These are phyloP conservation scores for Entelexis paramagnoliae DNA, from an alignment of 1,139 yeast species.

Conservation along the genomic window DNA sequence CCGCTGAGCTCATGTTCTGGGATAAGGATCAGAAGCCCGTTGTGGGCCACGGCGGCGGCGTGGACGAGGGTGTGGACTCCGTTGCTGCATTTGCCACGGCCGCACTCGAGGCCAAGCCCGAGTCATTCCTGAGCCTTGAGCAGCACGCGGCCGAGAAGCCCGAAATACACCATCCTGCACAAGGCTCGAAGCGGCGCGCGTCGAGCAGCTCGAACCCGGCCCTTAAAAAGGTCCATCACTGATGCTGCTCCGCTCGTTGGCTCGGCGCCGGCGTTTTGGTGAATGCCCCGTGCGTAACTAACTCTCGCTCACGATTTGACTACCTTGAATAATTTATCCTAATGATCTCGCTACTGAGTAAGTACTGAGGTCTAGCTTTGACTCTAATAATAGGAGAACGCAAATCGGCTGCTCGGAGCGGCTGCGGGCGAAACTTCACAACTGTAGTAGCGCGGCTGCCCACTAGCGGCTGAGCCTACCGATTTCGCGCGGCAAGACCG, in stretches of 20 bases:
- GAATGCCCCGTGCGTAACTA: too few relatives aligned
- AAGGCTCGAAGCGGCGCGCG: neutral
- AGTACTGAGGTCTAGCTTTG: too few relatives aligned
- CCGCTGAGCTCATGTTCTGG: conserved; percentile 1
- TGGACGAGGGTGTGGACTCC: neutral
- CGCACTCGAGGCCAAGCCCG: conserved; percentile 1
- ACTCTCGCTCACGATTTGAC: neutral
- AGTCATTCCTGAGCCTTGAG: neutral
- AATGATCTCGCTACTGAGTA: neutral
- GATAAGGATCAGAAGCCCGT: conserved; percentile 3
- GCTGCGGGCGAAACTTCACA: too few relatives aligned
- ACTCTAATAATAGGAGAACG: too few relatives aligned
- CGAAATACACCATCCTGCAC: neutral
- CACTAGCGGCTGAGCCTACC: too few relatives aligned
- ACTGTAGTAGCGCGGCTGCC: too few relatives aligned
- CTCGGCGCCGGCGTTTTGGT: too few relatives aligned
- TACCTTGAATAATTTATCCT: neutral
- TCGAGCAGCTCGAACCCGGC: neutral
- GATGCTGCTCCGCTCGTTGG: neutral
- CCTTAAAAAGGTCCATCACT: neutral
- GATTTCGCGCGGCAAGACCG: too few relatives aligned
- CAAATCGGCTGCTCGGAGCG: too few relatives aligned
- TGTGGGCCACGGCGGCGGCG: neutral
- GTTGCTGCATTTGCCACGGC: neutral
- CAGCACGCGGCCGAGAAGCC: neutral